A percentile compares a stretch with the other conserved stretches of the same genome.
phyloP scores from a whole-genome alignment of 768 basidiomycete species.

The Psilocybe tampanensis region DNA sequence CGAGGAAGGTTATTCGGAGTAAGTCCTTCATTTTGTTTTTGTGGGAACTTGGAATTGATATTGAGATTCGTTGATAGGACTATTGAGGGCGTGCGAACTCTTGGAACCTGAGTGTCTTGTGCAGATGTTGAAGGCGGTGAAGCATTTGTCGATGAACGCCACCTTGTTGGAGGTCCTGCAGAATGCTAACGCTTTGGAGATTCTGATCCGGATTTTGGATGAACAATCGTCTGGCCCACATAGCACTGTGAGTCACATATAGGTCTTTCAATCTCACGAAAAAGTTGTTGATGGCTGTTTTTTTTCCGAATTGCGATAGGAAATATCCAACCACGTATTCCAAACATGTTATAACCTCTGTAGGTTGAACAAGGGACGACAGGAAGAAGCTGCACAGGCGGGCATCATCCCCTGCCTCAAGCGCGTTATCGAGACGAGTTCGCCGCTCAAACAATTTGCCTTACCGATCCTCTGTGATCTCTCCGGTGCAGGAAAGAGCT shows the following conservation, averaged over 20 bases:
- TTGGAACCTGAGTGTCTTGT: constrained; percentile 90
- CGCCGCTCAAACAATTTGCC: constrained; percentile 96
- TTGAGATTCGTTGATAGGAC: constrained; percentile 48
- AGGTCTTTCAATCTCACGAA: background rate
- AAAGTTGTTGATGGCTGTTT: constrained; percentile 2
- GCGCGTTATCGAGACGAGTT: constrained; percentile 83
- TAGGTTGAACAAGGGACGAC: constrained; percentile 89
- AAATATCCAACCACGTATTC: constrained; percentile 97
- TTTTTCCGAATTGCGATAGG: no score
- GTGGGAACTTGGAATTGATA: background rate
- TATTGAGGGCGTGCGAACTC: constrained; percentile 84
- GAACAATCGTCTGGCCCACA: constrained; percentile 79
- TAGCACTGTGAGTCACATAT: constrained; percentile 62
- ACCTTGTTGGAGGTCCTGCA: constrained; percentile 90
- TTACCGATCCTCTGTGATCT: constrained; percentile 96
- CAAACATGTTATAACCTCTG: constrained; percentile 98
- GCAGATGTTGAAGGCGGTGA: constrained; percentile 90
- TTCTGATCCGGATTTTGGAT: constrained; percentile 83
- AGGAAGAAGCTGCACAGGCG: constrained; percentile 96
- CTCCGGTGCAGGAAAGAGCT: constrained; percentile 92
- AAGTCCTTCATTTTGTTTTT: constrained; percentile 31
- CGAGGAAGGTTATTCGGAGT: constrained; percentile 88
- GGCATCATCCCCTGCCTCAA: constrained; percentile 93
- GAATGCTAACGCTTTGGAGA: constrained; percentile 93
- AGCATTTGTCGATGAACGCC: constrained; percentile 94